Evolutionary conservation across 139 green algal genomes (phyloP).

Genomic region (Desmodesmus armatus): DNA sequence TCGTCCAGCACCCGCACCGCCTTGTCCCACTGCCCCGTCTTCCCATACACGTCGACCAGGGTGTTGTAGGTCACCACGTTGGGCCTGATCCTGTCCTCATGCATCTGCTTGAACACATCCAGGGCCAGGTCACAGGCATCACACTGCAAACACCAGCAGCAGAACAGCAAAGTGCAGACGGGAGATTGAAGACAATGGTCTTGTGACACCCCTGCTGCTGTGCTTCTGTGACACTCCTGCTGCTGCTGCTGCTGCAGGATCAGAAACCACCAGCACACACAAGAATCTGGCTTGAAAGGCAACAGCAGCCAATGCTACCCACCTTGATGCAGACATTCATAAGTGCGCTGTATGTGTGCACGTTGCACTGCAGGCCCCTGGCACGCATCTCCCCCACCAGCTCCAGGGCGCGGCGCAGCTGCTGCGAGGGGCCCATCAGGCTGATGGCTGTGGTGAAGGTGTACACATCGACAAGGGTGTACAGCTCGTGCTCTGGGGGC

Average conservation of each 20-base stretch:
- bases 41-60: slow-evolving; percentile 65
- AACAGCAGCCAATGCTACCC: slow-evolving; percentile 43
- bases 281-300: too few relatives aligned
- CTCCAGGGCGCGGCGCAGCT: slow-evolving; percentile 61
- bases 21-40: slow-evolving; percentile 63
- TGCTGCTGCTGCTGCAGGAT: too few relatives aligned
- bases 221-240: background rate
- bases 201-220: background rate
- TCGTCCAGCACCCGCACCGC: slow-evolving; percentile 59
- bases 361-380: slow-evolving; percentile 54
- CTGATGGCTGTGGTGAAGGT: slow-evolving; percentile 71
- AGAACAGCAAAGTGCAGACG: too few relatives aligned
- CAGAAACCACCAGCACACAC: too few relatives aligned
- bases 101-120: slow-evolving; percentile 65
- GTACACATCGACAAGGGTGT: slow-evolving; percentile 59
- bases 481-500: slow-evolving; percentile 48
- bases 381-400: slow-evolving; percentile 65
- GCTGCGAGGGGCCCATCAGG: slow-evolving; percentile 63
- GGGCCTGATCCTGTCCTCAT: slow-evolving; percentile 45
- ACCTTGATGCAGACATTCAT: slow-evolving; percentile 73
- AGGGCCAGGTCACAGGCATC: slow-evolving; percentile 61
- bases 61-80: slow-evolving; percentile 63
- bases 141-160: slow-evolving; percentile 38
- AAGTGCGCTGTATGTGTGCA: slow-evolving; percentile 71
- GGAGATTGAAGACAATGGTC: background rate